Evolutionary conservation across 345 rosid genomes (phyloP).

Genomic region (Euphorbia lathyris): DNA sequence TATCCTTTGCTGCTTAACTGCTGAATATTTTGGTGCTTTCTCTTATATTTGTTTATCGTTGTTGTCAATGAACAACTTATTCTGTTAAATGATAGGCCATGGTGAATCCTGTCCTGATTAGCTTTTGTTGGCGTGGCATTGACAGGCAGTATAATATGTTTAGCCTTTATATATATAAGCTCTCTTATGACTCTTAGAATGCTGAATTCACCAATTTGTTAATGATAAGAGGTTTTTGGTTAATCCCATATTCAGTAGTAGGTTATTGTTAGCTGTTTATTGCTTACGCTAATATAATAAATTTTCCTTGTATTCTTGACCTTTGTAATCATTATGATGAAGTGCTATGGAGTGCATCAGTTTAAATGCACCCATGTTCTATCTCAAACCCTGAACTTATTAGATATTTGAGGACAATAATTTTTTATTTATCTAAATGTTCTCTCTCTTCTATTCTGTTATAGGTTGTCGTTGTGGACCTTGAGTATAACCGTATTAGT

Average conservation of each 20-base stretch:
- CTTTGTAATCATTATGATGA: background rate
- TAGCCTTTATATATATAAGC: background rate
- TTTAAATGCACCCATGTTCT: background rate
- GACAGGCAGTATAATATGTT: background rate
- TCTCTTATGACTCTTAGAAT: background rate
- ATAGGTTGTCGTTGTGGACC: conserved; percentile 97
- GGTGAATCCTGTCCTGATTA: background rate
- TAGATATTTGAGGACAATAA: background rate
- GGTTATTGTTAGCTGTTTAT: background rate
- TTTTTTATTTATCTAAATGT: background rate
- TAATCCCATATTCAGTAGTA: background rate
- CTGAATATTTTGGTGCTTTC: background rate
- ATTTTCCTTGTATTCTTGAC: background rate
- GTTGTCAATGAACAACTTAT: background rate
- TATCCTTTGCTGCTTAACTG: background rate
- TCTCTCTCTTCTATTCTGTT: conserved; percentile 16
- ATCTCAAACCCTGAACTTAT: background rate
- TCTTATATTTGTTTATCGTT: background rate
- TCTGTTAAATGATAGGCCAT: background rate
- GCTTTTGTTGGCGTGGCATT: background rate
- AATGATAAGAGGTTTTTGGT: background rate
- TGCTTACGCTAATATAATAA: background rate
- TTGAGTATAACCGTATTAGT: conserved; percentile 75
- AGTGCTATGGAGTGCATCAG: background rate
- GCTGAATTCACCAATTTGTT: background rate